Conservation (phyloP, 192 early-diverging fungal genomes). For the Umbelopsis sp. region DNA sequence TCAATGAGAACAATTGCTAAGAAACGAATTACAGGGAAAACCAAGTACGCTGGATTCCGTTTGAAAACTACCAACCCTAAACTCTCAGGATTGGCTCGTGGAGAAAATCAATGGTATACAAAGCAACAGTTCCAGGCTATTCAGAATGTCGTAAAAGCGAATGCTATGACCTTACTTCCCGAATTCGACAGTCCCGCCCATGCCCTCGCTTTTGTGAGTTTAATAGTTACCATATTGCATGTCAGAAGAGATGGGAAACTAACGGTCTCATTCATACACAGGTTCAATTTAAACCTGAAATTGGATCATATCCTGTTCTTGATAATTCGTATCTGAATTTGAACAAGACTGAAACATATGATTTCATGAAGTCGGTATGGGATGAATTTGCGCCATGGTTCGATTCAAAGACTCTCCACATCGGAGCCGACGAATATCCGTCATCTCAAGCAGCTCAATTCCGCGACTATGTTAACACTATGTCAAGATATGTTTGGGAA, state of each 20-base stretch:
- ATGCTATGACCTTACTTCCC: slow-evolving; percentile 44
- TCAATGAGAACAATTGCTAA: too few relatives aligned
- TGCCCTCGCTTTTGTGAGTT: slow-evolving; percentile 44
- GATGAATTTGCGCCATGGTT: slow-evolving; percentile 48
- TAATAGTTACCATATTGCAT: too few relatives aligned
- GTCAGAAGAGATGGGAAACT: background rate
- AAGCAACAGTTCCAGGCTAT: slow-evolving; percentile 46
- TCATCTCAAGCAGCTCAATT: slow-evolving; percentile 42
- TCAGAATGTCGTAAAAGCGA: slow-evolving; percentile 47
- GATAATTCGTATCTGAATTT: slow-evolving; percentile 46
- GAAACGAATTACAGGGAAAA: slow-evolving; percentile 11
- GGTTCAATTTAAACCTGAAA: slow-evolving; percentile 44
- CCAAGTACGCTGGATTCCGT: slow-evolving; percentile 47
- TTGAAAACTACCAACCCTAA: slow-evolving; percentile 43
- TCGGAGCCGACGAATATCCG: slow-evolving; percentile 50
- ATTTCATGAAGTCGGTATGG: slow-evolving; percentile 44
- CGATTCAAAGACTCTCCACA: slow-evolving; percentile 43
- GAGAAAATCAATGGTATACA: slow-evolving; percentile 39
- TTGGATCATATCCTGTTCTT: slow-evolving; percentile 35
- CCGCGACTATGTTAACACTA: slow-evolving; percentile 40
- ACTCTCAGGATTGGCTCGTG: slow-evolving; percentile 43
- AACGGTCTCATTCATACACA: background rate
- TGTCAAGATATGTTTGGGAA: slow-evolving; percentile 5
- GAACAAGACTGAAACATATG: slow-evolving; percentile 41
- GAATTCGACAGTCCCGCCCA: slow-evolving; percentile 51